phyloP scores from a whole-genome alignment of 352 stramenopile genomes.

The Pythium apleroticum region DNA sequence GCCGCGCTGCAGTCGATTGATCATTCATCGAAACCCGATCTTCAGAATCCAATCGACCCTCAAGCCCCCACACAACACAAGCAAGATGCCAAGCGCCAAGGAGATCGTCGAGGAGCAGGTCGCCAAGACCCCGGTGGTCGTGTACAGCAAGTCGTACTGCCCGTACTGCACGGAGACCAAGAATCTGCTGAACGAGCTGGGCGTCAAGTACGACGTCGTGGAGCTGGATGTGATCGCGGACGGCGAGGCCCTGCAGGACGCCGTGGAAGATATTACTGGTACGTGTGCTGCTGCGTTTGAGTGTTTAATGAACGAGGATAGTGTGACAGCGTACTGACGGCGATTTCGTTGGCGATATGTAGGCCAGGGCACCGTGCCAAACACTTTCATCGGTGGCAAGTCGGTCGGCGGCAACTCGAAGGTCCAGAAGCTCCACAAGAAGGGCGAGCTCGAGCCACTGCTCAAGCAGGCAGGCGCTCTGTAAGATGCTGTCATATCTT shows the following conservation, averaged over 20 bases:
- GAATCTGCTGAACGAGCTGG: slow-evolving; percentile 51
- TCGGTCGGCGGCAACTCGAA: slow-evolving; percentile 95
- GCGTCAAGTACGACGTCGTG: slow-evolving; percentile 52
- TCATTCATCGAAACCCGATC: too few species aligned
- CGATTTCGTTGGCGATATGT: slow-evolving; percentile 12
- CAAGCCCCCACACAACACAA: not conserved
- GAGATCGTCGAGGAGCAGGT: slow-evolving; percentile 71
- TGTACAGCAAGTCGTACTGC: slow-evolving; percentile 96
- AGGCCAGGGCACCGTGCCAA: slow-evolving; percentile 94
- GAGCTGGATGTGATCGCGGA: slow-evolving; percentile 58
- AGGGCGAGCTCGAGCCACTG: slow-evolving; percentile 87
- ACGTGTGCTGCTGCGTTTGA: slow-evolving; percentile 8
- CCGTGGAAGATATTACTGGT: slow-evolving; percentile 59
- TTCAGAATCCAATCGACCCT: slow-evolving; percentile 1
- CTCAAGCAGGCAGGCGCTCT: slow-evolving; percentile 64
- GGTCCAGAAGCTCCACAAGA: slow-evolving; percentile 81
- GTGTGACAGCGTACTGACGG: not conserved
- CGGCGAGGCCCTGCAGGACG: slow-evolving; percentile 59
- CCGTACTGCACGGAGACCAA: slow-evolving; percentile 91
- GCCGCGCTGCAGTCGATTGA: too few species aligned
- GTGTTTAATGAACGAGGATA: too few species aligned
- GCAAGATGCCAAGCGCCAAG: slow-evolving; percentile 56
- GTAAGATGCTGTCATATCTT: not conserved
- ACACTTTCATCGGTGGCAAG: slow-evolving; percentile 95
- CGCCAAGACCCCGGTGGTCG: slow-evolving; percentile 47